Evolutionary conservation across 257 asterid species (phyloP), one percentile per base, ranked within the genome.

Genomic region (Verbena officinalis): DNA sequence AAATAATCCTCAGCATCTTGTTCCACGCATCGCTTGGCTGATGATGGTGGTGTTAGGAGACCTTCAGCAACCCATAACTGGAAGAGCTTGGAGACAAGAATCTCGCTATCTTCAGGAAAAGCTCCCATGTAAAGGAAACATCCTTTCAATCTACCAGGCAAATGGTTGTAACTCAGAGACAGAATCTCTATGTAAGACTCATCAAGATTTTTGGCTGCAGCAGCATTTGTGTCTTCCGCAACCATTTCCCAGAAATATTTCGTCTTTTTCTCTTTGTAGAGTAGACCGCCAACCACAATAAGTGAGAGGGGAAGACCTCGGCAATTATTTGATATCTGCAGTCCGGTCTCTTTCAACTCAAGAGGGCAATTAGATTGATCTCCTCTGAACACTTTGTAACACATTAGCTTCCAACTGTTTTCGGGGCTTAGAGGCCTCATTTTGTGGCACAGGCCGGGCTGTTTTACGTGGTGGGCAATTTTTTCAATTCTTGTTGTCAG

Each of bases 11-110:
- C 12, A 0, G 77, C 81, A 2, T 11, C 65, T 5, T 44, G n/a
- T n/a, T 78, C 76, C 54, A 59, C 6, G 42, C 2, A n/a, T 30
- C 8, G 2, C 1, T 14, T 5, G 4, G 24, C 4, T 38, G 42
- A 11, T 39, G 31, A 9, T 1, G 16, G 33, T 15, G 59, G 64
- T 5, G 15, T 55, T 17, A 77, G 12, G 44, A 77, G 59, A 4
- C 77, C 82, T 21, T 76, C 85, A 1, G 80, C 82, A 15, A 80
- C 79, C 85, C 84, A 79, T 1, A 72, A 14, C 14, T 14, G 54
- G 69, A 66, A 38, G 61, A 79, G 73, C 9, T 75, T 72, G 3
- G 72, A 4, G 22, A 75, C 70, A 0, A 39, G 67, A 8, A 79
- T 73, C 59, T 72, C 75, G 3, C 55, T 23, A 4, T 79, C 79